phyloP scores from a whole-genome alignment of 73 alveolate species.

The Diophrys sp. region DNA sequence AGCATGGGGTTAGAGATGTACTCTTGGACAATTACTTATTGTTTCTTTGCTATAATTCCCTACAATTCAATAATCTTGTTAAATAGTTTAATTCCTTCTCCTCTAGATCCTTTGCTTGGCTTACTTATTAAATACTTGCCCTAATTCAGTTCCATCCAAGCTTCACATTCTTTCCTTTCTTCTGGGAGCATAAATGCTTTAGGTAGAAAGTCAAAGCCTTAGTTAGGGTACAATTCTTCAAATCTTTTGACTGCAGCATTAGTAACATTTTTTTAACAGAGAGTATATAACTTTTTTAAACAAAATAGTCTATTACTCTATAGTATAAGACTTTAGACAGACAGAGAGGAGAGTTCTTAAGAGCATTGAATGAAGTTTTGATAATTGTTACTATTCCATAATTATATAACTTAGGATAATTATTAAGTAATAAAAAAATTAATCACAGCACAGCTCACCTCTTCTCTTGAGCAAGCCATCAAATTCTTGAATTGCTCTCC shows the following conservation, averaged over 20 bases:
- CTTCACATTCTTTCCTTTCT: slow-evolving; percentile 54
- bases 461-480: no score
- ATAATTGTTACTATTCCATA: no score
- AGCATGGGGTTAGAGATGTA: slow-evolving; percentile 90
- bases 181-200: slow-evolving; percentile 72
- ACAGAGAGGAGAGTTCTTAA: no score
- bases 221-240: slow-evolving; percentile 68
- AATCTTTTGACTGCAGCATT: slow-evolving; percentile 2
- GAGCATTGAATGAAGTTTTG: no score
- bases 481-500: no score
- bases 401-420: no score
- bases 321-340: no score
- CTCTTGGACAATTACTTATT: slow-evolving; percentile 67
- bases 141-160: slow-evolving; percentile 28
- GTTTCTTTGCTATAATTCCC: slow-evolving; percentile 6
- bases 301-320: no score
- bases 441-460: no score
- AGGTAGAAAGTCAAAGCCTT: slow-evolving; percentile 68
- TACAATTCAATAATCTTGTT: slow-evolving; percentile 50
- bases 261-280: not conserved
- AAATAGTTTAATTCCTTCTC: slow-evolving; percentile 82
- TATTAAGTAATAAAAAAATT: no score
- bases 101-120: slow-evolving; percentile 79
- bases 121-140: slow-evolving; percentile 62
- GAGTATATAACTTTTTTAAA: no score